Percentiles rank a stretch among this genome's conserved stretches.
Evolutionary conservation across 176 grass and related monocot species (phyloP).

Genomic region (Triticum timopheevii): DNA sequence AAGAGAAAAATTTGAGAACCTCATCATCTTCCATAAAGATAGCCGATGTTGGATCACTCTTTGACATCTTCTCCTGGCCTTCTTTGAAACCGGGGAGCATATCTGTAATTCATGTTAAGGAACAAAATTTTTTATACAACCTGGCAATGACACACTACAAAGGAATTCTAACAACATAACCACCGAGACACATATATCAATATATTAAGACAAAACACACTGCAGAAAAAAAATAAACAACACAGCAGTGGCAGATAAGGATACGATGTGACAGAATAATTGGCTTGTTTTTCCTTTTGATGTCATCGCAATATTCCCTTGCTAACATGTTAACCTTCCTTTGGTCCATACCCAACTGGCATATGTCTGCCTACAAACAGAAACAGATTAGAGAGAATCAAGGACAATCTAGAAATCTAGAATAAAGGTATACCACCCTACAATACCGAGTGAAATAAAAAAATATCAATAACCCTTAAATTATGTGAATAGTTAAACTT

Average conservation of each 20-base stretch:
- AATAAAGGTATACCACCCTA: background rate
- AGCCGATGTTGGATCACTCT: constrained; percentile 80
- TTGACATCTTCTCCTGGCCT: constrained; percentile 97
- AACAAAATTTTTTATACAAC: background rate
- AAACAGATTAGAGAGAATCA: constrained; percentile 7
- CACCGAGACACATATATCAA: background rate
- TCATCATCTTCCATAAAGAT: constrained; percentile 98
- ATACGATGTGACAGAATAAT: constrained; percentile 99
- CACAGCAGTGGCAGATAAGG: constrained; percentile 19
- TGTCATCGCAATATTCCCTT: constrained; percentile 84
- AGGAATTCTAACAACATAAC: background rate
- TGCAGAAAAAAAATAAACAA: background rate
- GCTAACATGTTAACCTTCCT: constrained; percentile 89
- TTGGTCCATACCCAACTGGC: constrained; percentile 94
- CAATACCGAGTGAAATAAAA: background rate
- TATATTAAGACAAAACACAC: background rate
- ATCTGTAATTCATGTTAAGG: constrained; percentile 53
- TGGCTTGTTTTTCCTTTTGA: constrained; percentile 94
- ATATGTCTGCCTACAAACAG: constrained; percentile 76
- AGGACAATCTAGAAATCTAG: background rate
- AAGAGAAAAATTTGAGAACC: constrained; percentile 44
- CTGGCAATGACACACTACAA: background rate
- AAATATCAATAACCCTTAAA: background rate
- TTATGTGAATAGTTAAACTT: constrained; percentile 5
- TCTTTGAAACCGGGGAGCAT: constrained; percentile 96